A percentile compares a stretch with the other conserved stretches of the same genome.
Conservation (phyloP, 805 yeast genomes). For the Wickerhamomyces pijperi region DNA sequence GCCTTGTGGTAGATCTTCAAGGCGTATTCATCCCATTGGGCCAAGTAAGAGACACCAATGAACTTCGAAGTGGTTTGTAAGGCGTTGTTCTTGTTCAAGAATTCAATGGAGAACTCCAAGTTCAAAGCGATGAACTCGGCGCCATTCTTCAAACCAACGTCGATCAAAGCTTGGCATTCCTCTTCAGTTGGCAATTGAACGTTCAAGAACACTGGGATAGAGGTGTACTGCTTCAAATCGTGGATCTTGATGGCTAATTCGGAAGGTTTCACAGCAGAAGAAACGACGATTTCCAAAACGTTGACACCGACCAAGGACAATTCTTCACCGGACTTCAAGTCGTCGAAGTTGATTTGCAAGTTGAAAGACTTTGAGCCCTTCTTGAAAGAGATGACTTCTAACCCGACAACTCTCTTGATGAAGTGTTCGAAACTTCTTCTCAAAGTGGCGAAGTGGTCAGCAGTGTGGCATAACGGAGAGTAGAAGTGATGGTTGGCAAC, state of each 20-base stretch:
- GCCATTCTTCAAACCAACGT: slow-evolving; percentile 64
- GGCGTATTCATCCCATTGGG: slow-evolving; percentile 13
- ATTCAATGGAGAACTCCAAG: slow-evolving; percentile 48
- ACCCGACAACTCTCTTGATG: slow-evolving; percentile 54
- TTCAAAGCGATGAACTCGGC: slow-evolving; percentile 77
- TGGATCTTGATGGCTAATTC: slow-evolving; percentile 71
- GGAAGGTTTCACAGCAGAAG: slow-evolving; percentile 27
- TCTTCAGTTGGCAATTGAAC: slow-evolving; percentile 32
- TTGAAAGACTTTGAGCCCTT: slow-evolving; percentile 43
- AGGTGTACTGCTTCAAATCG: slow-evolving; percentile 47
- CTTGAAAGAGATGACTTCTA: slow-evolving; percentile 19
- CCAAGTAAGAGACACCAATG: slow-evolving; percentile 55
- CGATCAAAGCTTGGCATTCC: slow-evolving; percentile 33
- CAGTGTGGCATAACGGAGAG: slow-evolving; percentile 58
- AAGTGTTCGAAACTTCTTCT: slow-evolving; percentile 48
- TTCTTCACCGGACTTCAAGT: slow-evolving; percentile 12
- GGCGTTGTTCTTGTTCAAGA: slow-evolving; percentile 40
- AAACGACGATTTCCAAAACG: slow-evolving; percentile 80
- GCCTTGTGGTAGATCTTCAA: slow-evolving; percentile 44
- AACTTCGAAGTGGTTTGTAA: slow-evolving; percentile 53
- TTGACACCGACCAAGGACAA: slow-evolving; percentile 48
- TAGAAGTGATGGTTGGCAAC: slow-evolving; percentile 72
- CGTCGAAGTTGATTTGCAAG: slow-evolving; percentile 62
- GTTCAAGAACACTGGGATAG: slow-evolving; percentile 72
- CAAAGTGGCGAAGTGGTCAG: slow-evolving; percentile 42